A percentile compares a stretch with the other conserved stretches of the same genome.
Evolutionary conservation across 306 rosid species (phyloP).

Genomic region (Adenanthera pavonina): DNA sequence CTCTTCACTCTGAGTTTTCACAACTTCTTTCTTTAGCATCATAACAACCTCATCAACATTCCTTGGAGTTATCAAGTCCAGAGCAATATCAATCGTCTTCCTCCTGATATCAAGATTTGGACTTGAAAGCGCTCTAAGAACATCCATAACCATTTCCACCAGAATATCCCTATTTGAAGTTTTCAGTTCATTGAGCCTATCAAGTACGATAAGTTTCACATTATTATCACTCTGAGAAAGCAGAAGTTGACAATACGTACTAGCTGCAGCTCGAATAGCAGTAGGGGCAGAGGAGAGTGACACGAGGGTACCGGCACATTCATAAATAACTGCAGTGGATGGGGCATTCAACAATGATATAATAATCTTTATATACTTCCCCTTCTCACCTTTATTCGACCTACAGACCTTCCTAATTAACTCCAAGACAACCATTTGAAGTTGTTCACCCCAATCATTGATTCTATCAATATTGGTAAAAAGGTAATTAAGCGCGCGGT

Average conservation of each 20-base stretch:
- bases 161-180: conserved; percentile 76
- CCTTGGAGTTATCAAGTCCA: conserved; percentile 80
- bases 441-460: conserved; percentile 86
- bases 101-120: conserved; percentile 85
- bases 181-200: conserved; percentile 83
- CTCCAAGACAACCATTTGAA: conserved; percentile 90
- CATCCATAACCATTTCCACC: conserved; percentile 96
- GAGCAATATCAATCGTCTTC: conserved; percentile 90
- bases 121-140: conserved; percentile 81
- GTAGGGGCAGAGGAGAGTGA: conserved; percentile 91
- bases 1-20: conserved; percentile 92
- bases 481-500: conserved; percentile 77
- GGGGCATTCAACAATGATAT: conserved; percentile 68
- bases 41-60: conserved; percentile 93
- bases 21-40: conserved; percentile 93
- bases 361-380: conserved; percentile 87
- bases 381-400: conserved; percentile 76
- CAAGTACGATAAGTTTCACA: conserved; percentile 90
- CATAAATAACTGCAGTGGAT: conserved; percentile 88
- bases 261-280: conserved; percentile 87
- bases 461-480: conserved; percentile 71
- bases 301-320: conserved; percentile 91
- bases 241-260: conserved; percentile 78
- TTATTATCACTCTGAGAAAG: conserved; percentile 95
- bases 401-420: conserved; percentile 89